Evolutionary conservation across 176 grass and related monocot species (phyloP), one percentile per base, ranked within the genome.

Genomic region (Melocanna baccifera): DNA sequence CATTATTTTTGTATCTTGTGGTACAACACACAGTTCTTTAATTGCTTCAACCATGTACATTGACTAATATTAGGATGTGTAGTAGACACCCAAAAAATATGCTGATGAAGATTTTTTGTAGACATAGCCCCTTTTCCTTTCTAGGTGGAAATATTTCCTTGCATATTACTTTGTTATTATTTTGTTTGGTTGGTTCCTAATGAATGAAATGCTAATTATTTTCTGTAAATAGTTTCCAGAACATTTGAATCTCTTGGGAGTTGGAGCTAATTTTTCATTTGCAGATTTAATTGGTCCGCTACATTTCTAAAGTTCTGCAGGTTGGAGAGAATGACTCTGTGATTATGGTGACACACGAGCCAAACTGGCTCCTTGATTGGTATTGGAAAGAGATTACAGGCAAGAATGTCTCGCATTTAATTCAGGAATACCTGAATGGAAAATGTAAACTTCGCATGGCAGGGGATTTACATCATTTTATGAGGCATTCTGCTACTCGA

Each of bases 341-440:
- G 61, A 82, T 98, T 88, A 63, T 95, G 67, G 69, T 94, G 69
- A 97, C 95, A 52, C 95, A 97, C 37, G 92, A 98, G 62, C 92
- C 95, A 76, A 98, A 85, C 76, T 98, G 95, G 95, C 92, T 98
- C 82, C 95, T 98, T 69, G 92, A 94, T 88, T 98, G 95, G 95
- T 94, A 98, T 69, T 98, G 91, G 96, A 92, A 95, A 45, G 89
- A 98, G 55, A 84, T 82, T 71, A 92, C 93, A 39, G 96, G 93
- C 20, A 95, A 88, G 67, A 98, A 95, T 74, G 84, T 95, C n/a
- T 90, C 87, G 56, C 88, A 98, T 82, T 87, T 98, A 75, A 93
- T 98, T 84, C 79, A 81, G 29, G 92, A 98, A 14, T 98, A 98
- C 79, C 70, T 98, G 67, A 86, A 90, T 64, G 92, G 91, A 82